Evolutionary conservation across 1,284 basidiomycete species (phyloP).

Genomic region (Salmacisia buchloeana): DNA sequence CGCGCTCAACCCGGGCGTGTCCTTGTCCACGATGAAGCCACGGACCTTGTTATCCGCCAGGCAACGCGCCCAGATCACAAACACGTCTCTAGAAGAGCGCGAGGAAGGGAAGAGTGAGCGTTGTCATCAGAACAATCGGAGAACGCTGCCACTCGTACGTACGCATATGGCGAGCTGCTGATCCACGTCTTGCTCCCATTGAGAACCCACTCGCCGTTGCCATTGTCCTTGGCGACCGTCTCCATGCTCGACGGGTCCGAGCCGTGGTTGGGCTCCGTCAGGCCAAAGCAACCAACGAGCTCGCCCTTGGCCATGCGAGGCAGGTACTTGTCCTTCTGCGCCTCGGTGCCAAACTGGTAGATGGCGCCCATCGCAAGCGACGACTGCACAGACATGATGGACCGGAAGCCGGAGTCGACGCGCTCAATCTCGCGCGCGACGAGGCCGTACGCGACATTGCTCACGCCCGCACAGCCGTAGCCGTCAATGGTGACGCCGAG

Average conservation of each 20-base stretch:
- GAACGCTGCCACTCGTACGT: too few relatives aligned
- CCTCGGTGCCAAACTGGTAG: slow-evolving; percentile 76
- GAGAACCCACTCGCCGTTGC: slow-evolving; percentile 72
- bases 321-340: slow-evolving; percentile 85
- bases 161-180: slow-evolving; percentile 58
- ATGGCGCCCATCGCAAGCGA: slow-evolving; percentile 99
- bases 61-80: slow-evolving; percentile 89
- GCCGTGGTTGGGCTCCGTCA: slow-evolving; percentile 95
- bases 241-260: slow-evolving; percentile 92
- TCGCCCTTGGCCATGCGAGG: slow-evolving; percentile 81
- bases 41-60: slow-evolving; percentile 88
- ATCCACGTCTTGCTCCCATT: slow-evolving; percentile 97
- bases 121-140: too few relatives aligned
- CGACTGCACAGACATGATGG: slow-evolving; percentile 90
- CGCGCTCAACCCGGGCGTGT: slow-evolving; percentile 72
- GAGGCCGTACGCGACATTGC: slow-evolving; percentile 84
- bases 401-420: slow-evolving; percentile 91
- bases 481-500: slow-evolving; percentile 86
- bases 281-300: slow-evolving; percentile 83
- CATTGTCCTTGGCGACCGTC: slow-evolving; percentile 76
- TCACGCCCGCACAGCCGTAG: slow-evolving; percentile 90
- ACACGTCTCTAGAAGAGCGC: slow-evolving; percentile 78
- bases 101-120: too few relatives aligned
- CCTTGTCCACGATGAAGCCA: slow-evolving; percentile 91
- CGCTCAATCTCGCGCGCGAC: slow-evolving; percentile 89